Base-by-base conservation (phyloP, 1,284 basidiomycete genomes). In the Sanghuangporus sanghuang region DNA sequence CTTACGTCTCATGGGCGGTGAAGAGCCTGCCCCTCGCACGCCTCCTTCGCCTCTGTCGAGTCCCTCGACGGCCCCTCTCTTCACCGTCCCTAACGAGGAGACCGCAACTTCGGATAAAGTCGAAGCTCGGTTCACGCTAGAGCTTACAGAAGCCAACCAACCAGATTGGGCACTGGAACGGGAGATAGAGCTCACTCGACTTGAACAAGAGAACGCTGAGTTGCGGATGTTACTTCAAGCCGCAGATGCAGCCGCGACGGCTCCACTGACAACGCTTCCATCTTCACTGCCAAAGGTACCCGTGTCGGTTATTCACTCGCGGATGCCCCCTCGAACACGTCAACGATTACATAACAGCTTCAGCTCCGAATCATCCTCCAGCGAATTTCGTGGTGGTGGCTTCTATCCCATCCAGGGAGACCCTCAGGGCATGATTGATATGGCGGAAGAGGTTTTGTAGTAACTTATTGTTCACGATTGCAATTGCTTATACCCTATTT, bases 161-260 rank as follows among this genome's bases (percentile, higher is more conserved):
- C 74, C 77, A 0, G 93, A 96, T 69, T 85, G 87, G 80, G 87
- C 92, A 0, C 73, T 97, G 63, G 92, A 95, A 70, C 80, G 94
- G 63, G 95, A 96, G 72, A 89, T 88, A 71, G 94, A 96, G 77
- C 83, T 96, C 9, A 83, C 86, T 58, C 81, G 92, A 44, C 77
- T 98, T 50, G 88, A 95, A 74, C 85, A 83, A 68, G 95, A 98
- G 79, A 97, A 98, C 72, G 82, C 85, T 59, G 82, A 91, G 67
- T 77, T 98, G 65, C 81, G 89, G 67, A 81, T 86, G 65, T 79
- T 96, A 76, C 73, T 92, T 62, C 85, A 65, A 46, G 60, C 61
- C 8, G 59, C 63, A 11, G 59, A 64, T n/a, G 55, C 59, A 16
- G 63, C 63, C 5, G 54, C 59, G 36, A 40, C 44, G 2, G 44